A percentile compares a stretch with the other conserved stretches of the same genome.
phyloP scores from a whole-genome alignment of 495 filamentous ascomycete species.

The Thermothielavioides terrestris region DNA sequence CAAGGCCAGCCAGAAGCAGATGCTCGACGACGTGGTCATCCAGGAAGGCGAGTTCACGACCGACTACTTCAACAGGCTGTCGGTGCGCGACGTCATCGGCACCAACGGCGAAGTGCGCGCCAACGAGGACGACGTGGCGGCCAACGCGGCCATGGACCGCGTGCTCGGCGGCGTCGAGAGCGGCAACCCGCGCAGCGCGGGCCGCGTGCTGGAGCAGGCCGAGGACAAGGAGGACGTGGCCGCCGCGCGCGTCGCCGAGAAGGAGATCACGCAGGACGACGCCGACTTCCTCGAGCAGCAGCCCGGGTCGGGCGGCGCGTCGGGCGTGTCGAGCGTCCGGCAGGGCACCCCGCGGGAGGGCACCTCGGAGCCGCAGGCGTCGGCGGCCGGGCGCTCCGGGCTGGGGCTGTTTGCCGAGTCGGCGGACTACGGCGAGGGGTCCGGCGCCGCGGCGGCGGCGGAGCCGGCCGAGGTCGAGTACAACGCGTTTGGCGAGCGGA shows the following conservation, averaged over 20 bases:
- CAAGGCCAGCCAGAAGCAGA: conserved; percentile 92
- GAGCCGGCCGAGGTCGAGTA: conserved; percentile 40
- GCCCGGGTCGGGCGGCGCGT: conserved; percentile 37
- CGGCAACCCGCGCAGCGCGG: conserved; percentile 37
- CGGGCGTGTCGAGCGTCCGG: conserved; percentile 35
- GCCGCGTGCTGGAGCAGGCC: conserved; percentile 69
- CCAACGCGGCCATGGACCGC: conserved; percentile 76
- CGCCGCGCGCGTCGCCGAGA: conserved; percentile 80
- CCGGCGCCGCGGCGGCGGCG: conserved; percentile 16
- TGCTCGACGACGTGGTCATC: conserved; percentile 96
- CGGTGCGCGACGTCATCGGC: conserved; percentile 60
- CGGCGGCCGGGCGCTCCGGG: conserved; percentile 23
- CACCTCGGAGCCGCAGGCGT: conserved; percentile 17
- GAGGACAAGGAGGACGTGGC: conserved; percentile 89
- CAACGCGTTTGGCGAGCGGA: conserved; percentile 46
- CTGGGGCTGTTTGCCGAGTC: conserved; percentile 35
- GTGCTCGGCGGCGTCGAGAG: conserved; percentile 57
- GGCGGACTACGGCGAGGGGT: conserved; percentile 19
- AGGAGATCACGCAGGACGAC: conserved; percentile 80
- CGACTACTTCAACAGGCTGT: conserved; percentile 85
- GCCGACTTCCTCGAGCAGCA: conserved; percentile 84
- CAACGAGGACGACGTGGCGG: conserved; percentile 53
- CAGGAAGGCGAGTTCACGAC: conserved; percentile 98
- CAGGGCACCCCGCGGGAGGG: conserved; percentile 42
- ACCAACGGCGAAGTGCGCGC: conserved; percentile 47